phyloP scores from a whole-genome alignment of 768 basidiomycete genomes.

The Russula griseocarnosa region DNA sequence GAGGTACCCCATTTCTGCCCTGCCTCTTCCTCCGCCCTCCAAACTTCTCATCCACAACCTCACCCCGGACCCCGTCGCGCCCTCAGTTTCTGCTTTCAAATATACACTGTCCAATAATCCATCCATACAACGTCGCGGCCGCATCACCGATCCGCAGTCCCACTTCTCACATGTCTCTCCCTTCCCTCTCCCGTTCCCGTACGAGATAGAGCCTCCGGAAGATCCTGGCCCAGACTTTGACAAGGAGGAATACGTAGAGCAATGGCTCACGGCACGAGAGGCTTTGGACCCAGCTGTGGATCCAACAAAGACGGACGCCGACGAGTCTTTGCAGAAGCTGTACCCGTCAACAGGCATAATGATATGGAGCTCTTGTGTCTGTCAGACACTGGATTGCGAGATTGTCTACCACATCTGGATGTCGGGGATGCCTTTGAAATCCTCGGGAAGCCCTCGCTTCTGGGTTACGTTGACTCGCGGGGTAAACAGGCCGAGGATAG shows the following conservation, averaged over 20 bases:
- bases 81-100: conserved; percentile 50
- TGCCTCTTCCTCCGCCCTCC: conserved; percentile 46
- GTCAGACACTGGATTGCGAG: conserved; percentile 60
- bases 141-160: conserved; percentile 50
- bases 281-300: conserved; percentile 38
- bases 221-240: conserved; percentile 49
- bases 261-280: conserved; percentile 70
- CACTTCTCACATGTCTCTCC: conserved; percentile 86
- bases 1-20: conserved; percentile 47
- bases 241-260: conserved; percentile 63
- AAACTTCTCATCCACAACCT: conserved; percentile 44
- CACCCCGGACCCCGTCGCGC: conserved; percentile 57
- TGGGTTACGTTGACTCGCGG: conserved; percentile 32
- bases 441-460: conserved; percentile 58
- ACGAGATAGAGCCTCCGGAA: conserved; percentile 56
- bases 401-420: conserved; percentile 80
- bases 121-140: conserved; percentile 65
- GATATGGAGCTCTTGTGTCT: conserved; percentile 64
- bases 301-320: conserved; percentile 31
- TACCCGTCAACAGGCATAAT: conserved; percentile 49
- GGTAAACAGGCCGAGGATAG: conserved; percentile 31
- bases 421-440: conserved; percentile 76
- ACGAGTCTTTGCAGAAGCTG: conserved; percentile 41
- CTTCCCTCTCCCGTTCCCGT: conserved; percentile 79
- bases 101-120: conserved; percentile 50